A percentile compares a stretch with the other conserved stretches of the same genome.
These are phyloP conservation scores for Kodamaea kaohsiungensis DNA, from an alignment of 805 yeast genomes.

Conservation along the genomic window DNA sequence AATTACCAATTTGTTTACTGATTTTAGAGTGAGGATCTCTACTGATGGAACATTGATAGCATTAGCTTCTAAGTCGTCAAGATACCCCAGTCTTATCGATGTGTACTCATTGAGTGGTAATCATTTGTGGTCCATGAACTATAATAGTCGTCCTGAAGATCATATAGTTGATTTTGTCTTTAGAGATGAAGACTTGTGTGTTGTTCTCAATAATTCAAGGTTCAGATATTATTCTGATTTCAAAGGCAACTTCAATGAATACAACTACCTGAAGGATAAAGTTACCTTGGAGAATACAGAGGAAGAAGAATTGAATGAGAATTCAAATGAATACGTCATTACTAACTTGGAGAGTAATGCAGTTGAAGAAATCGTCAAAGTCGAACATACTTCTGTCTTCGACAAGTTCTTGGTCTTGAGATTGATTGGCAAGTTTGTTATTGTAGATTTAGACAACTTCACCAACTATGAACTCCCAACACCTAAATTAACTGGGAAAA, in stretches of 20 bases:
- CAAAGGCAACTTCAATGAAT: slow-evolving; percentile 65
- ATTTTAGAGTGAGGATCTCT: slow-evolving; percentile 51
- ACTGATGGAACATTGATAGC: slow-evolving; percentile 59
- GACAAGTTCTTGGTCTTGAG: slow-evolving; percentile 46
- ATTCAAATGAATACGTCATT: slow-evolving; percentile 25
- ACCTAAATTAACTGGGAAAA: slow-evolving; percentile 15
- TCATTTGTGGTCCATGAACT: slow-evolving; percentile 37
- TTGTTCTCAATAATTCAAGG: slow-evolving; percentile 53
- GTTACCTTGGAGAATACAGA: slow-evolving; percentile 17
- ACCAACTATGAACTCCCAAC: slow-evolving; percentile 39
- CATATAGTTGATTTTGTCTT: slow-evolving; percentile 55
- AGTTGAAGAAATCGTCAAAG: slow-evolving; percentile 28
- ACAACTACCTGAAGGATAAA: slow-evolving; percentile 15
- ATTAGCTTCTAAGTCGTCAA: slow-evolving; percentile 37
- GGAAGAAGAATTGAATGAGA: not conserved
- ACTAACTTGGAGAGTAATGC: slow-evolving; percentile 35
- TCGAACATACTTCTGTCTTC: slow-evolving; percentile 33
- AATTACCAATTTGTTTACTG: slow-evolving; percentile 33
- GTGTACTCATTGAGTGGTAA: slow-evolving; percentile 37
- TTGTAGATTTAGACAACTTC: slow-evolving; percentile 41
- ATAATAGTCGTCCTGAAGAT: slow-evolving; percentile 48
- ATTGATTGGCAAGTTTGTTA: slow-evolving; percentile 32
- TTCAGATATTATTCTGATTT: slow-evolving; percentile 64
- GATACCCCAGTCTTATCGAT: slow-evolving; percentile 39
- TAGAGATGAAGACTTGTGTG: slow-evolving; percentile 52